phyloP scores from a whole-genome alignment of 768 basidiomycete genomes.

The Collybia nuda region DNA sequence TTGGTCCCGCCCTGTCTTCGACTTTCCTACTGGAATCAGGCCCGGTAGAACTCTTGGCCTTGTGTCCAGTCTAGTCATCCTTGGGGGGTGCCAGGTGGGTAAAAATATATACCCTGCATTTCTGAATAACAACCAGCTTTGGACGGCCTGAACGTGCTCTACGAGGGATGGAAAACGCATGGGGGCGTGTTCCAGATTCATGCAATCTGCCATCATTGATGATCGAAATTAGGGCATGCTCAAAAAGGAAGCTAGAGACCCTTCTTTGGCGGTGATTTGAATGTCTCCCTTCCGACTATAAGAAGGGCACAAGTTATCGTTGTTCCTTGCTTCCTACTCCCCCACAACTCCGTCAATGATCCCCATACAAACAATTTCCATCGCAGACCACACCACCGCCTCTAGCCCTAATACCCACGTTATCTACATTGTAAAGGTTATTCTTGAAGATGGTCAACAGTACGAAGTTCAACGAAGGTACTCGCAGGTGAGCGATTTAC shows the following conservation, averaged over 20 bases:
- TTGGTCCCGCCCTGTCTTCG: too few species aligned
- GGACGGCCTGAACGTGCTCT: too few species aligned
- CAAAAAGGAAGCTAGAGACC: conserved; percentile 10
- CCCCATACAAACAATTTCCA: conserved; percentile 20
- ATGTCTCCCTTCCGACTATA: neutral
- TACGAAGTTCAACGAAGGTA: conserved; percentile 34
- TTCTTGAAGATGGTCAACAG: conserved; percentile 28
- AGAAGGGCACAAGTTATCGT: conserved; percentile 1
- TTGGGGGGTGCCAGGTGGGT: too few species aligned
- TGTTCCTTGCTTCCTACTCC: neutral
- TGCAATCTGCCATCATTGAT: too few species aligned
- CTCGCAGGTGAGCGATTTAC: conserved; percentile 38
- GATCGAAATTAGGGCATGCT: neutral
- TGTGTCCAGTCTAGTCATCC: too few species aligned
- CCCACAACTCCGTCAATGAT: conserved; percentile 7
- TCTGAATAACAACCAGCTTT: too few species aligned
- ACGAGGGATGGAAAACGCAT: too few species aligned
- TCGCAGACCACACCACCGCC: conserved; percentile 44
- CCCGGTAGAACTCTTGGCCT: too few species aligned
- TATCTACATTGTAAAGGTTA: conserved; percentile 40
- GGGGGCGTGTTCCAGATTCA: too few species aligned
- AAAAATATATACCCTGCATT: too few species aligned
- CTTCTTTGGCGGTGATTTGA: conserved; percentile 3
- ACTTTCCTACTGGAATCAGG: too few species aligned
- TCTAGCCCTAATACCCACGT: conserved; percentile 47